Percentiles rank a stretch among this genome's conserved stretches.
Evolutionary conservation across 164 flowering plant genomes (phyloP).

Genomic region (Malania oleifera): DNA sequence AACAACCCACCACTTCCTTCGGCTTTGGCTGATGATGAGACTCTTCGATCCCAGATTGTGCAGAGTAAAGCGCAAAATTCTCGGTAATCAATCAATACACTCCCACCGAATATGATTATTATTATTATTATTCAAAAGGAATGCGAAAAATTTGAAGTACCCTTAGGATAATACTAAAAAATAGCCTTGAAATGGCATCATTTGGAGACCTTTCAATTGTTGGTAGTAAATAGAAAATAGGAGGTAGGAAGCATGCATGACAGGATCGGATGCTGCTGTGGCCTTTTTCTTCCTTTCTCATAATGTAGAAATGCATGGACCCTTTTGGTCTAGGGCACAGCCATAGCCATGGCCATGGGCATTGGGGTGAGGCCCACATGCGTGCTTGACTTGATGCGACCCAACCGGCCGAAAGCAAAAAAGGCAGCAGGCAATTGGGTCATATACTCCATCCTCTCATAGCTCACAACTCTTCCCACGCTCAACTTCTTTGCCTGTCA

Average conservation of each 20-base stretch:
- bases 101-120: too few species aligned
- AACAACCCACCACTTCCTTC: conserved; percentile 1
- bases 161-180: neutral
- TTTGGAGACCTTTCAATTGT: conserved; percentile 6
- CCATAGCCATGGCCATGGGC: neutral
- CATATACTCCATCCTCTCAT: too few species aligned
- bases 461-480: conserved; percentile 10
- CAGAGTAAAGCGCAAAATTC: conserved; percentile 22
- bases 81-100: conserved; percentile 22
- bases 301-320: neutral
- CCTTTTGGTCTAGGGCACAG: neutral
- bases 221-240: neutral
- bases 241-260: neutral
- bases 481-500: neutral
- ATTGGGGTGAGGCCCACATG: conserved; percentile 3
- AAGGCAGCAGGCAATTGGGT: too few species aligned
- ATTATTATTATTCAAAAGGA: conserved; percentile 1
- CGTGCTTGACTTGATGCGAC: conserved; percentile 1
- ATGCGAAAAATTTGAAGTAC: neutral
- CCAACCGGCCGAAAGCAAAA: conserved; percentile 18
- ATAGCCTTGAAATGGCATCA: conserved; percentile 9
- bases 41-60: conserved; percentile 3
- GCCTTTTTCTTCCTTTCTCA: neutral
- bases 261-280: conserved; percentile 8
- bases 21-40: conserved; percentile 12